Base-by-base conservation (phyloP, 768 basidiomycete species). In the Pleurotus tuoliensis region DNA sequence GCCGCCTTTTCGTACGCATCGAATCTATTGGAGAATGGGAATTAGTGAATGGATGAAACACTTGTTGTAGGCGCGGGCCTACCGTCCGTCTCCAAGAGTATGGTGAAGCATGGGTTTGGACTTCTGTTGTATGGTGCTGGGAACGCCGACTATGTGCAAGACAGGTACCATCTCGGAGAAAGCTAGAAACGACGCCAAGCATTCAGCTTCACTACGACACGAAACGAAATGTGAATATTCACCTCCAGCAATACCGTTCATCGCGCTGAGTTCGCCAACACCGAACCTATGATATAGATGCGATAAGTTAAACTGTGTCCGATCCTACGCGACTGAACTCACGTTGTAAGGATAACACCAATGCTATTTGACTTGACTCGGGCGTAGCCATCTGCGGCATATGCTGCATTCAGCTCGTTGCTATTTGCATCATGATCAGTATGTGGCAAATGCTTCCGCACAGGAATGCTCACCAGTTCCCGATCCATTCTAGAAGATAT, bases 371-470 rank as follows among this genome's bases (percentile, higher is more conserved):
- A 82, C 61, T 93, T 95, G 52, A 94, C 85, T 56, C 95, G 82
- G 16, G 94, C 92, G 69, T 96, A 96, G 9, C 94, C 94, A 65
- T 95, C 94, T 0, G 92, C 92, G 13, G 94, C 94, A 69, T 97
- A 97, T 0, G 91, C 79, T 0, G 92, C 89, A 61, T 94, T 92
- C 47, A 94, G 76, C 66, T 94, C 89, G 58, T 92, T 92, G 61
- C 90, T 90, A 57, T 0, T 53, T n/a, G 15, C 18, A 12, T 22
- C 30, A 18, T 16, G 3, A 45, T 56, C 59, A 47, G 20, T 30
- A 44, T 11, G 24, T 30, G n/a, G 8, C 37, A 18, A 27, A 34
- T 56, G 4, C 12, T 5, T 15, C 4, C 34, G 25, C 6, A 12
- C 8, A 6, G 13, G 24, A 44, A 13, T 8, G 54, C 73, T 5